These are phyloP conservation scores for Jacaranda mimosifolia DNA, from an alignment of 257 asterid genomes.

Conservation along the genomic window DNA sequence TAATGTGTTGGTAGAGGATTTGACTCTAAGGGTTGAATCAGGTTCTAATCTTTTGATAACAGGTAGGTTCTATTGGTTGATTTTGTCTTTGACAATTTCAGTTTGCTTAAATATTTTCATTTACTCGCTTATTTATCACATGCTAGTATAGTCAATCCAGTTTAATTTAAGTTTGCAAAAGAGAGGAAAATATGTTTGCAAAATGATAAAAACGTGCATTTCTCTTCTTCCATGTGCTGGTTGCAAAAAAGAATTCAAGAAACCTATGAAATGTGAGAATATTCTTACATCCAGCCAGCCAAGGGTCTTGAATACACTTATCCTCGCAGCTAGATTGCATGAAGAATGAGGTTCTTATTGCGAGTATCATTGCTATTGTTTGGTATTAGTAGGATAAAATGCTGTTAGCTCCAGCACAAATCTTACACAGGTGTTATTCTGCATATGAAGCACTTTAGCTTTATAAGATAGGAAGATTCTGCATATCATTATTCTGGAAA, in stretches of 20 bases:
- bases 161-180: neutral
- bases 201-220: conserved; percentile 17
- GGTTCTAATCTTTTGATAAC: conserved; percentile 99
- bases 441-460: neutral
- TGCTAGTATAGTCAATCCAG: neutral
- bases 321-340: neutral
- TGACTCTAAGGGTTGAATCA: conserved; percentile 88
- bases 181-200: conserved; percentile 10
- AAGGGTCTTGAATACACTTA: neutral
- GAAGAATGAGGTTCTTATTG: neutral
- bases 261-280: conserved; percentile 3
- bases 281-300: neutral
- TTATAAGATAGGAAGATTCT: conserved; percentile 29
- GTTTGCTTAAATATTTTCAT: conserved; percentile 26
- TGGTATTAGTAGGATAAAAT: neutral
- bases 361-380: conserved; percentile 11
- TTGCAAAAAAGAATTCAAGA: conserved; percentile 14
- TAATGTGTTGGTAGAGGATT: conserved; percentile 91
- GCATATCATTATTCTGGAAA: conserved; percentile 27
- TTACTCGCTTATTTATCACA: conserved; percentile 13
- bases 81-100: conserved; percentile 17
- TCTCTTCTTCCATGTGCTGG: conserved; percentile 15
- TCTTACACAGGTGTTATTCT: conserved; percentile 15
- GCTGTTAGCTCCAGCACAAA: conserved; percentile 14
- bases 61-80: conserved; percentile 53